Percentiles rank a stretch among this genome's conserved stretches.
Conservation (phyloP, 2,329 filamentous ascomycete genomes). For the Fusarium annulatum region DNA sequence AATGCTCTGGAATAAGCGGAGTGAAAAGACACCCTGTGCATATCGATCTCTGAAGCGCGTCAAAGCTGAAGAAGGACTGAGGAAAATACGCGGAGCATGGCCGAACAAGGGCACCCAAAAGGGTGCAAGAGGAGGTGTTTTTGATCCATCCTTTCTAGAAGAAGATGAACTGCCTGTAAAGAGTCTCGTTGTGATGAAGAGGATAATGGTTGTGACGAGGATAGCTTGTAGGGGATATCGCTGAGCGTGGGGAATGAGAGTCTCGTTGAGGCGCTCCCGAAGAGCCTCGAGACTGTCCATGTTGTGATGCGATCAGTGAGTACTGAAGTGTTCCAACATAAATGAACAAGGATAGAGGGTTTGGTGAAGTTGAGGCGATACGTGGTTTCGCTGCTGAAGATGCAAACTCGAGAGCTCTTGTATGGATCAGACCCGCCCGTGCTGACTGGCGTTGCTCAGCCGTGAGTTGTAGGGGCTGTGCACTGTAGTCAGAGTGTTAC, state of each 20-base stretch:
- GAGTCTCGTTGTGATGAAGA: slow-evolving; percentile 44
- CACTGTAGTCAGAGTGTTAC: slow-evolving; percentile 18
- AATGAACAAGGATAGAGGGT: background rate
- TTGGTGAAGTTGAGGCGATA: slow-evolving; percentile 21
- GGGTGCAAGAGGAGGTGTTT: slow-evolving; percentile 44
- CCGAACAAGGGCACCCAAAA: slow-evolving; percentile 53
- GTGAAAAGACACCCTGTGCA: slow-evolving; percentile 50
- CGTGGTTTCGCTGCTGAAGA: slow-evolving; percentile 29
- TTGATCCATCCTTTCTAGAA: slow-evolving; percentile 26
- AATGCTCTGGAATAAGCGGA: slow-evolving; percentile 48
- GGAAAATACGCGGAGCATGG: slow-evolving; percentile 49
- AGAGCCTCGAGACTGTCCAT: slow-evolving; percentile 33
- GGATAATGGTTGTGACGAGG: slow-evolving; percentile 40
- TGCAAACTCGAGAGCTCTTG: slow-evolving; percentile 27
- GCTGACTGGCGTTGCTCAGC: slow-evolving; percentile 27
- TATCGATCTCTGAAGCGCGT: slow-evolving; percentile 47
- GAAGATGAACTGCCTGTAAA: slow-evolving; percentile 54
- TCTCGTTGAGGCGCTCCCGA: slow-evolving; percentile 26
- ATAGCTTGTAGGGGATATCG: slow-evolving; percentile 40
- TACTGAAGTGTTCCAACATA: background rate
- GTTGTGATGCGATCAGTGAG: background rate
- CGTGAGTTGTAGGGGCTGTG: slow-evolving; percentile 28
- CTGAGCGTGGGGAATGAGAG: slow-evolving; percentile 34
- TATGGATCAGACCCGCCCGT: slow-evolving; percentile 30
- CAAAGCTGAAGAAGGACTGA: slow-evolving; percentile 47